phyloP scores from a whole-genome alignment of 305 asterid genomes.

The Galium porrigens region DNA sequence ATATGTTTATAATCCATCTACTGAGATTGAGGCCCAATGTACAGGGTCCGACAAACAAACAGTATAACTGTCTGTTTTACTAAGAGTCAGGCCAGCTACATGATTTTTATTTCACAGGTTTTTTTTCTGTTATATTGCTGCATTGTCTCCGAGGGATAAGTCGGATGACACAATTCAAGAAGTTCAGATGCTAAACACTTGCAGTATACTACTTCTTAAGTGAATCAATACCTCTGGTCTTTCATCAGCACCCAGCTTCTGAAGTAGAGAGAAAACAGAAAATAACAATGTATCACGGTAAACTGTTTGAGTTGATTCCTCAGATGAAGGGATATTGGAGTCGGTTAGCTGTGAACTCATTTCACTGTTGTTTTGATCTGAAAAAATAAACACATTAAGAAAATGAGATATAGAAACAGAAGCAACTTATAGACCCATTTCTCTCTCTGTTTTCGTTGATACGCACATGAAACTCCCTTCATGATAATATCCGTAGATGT shows the following conservation, averaged over 20 bases:
- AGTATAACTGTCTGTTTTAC: background rate
- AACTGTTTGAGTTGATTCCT: conserved; percentile 30
- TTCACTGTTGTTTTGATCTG: conserved; percentile 42
- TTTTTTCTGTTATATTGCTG: background rate
- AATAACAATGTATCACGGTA: conserved; percentile 61
- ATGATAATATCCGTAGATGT: conserved; percentile 82
- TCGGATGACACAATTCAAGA: background rate
- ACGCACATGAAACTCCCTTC: conserved; percentile 45
- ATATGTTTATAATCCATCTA: background rate
- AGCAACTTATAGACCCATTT: conserved; percentile 31
- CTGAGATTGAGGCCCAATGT: background rate
- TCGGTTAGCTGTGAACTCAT: conserved; percentile 27
- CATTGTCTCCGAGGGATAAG: background rate
- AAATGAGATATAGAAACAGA: conserved; percentile 1
- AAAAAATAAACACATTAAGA: conserved; percentile 20
- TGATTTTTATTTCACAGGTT: background rate
- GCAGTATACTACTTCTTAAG: conserved; percentile 13
- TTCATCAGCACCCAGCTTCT: conserved; percentile 83
- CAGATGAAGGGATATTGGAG: conserved; percentile 29
- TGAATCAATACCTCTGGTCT: conserved; percentile 78
- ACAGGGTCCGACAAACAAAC: background rate
- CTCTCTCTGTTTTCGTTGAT: conserved; percentile 40
- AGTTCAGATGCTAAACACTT: background rate
- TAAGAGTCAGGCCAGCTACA: background rate
- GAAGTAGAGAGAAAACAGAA: conserved; percentile 74